Evolutionary conservation across 768 basidiomycete species (phyloP), one percentile per base, ranked within the genome.

Genomic region (Rhodotorula kratochvilovae): DNA sequence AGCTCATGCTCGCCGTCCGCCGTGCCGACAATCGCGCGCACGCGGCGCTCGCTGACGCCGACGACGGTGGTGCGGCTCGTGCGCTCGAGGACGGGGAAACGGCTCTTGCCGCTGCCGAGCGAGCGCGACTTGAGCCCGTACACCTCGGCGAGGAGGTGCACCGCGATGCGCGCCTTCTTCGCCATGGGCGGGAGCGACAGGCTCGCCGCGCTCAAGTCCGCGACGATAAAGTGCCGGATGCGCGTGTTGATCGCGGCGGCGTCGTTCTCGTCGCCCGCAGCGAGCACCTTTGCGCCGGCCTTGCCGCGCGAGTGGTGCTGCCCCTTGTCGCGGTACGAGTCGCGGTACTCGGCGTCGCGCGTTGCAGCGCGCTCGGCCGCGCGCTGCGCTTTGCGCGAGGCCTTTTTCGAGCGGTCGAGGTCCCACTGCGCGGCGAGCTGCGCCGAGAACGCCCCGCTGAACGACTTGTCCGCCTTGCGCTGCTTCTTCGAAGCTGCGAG

Each of bases 331-430:
- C 27, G 33, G 46, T 5, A 53, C n/a, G 53, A 54, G 66, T 70
- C 66, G 54, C 77, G 75, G n/a, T 87, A 79, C 0, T 88, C 88
- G 76, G 92, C 89, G 3, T 87, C 83, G 21, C 86, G 86, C 0
- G 81, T 81, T 27, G 85, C 82, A 4, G 88, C 81, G 19, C 85
- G 85, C 25, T 84, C 86, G 6, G 84, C 80, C 2, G 82, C 84
- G 1, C 91, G 87, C 25, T 84, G 82, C 4, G 82, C 84, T 79
- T 91, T 95, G 77, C 82, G 79, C 67, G 87, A 87, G 0, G 91
- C 91, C 79, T 96, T 98, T 82, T 87, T 89, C 62, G 83, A 81
- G 3, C 92, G 90, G 78, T 97, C 94, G 58, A 85, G 85, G 56
- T 86, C 85, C 92, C 92, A 96, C 68, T 87, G 87, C 0, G 81